These are phyloP conservation scores for Penicillium lividum DNA, from an alignment of 495 filamentous ascomycete species.

Conservation along the genomic window DNA sequence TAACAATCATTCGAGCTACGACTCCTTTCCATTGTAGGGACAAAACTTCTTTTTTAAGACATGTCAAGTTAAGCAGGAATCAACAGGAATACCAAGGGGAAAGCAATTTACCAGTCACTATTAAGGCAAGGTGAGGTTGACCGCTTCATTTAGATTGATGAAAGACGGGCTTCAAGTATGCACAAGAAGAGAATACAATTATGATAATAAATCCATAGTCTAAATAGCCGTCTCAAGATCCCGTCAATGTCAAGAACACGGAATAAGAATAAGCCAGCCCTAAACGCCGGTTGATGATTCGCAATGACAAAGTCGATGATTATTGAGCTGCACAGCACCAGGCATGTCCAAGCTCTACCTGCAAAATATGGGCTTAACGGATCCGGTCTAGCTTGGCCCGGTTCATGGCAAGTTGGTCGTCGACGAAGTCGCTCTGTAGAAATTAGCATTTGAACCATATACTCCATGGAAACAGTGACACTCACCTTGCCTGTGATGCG, in stretches of 20 bases:
- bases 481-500: slow-evolving; percentile 70
- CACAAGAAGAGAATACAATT: slow-evolving; percentile 12
- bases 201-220: slow-evolving; percentile 25
- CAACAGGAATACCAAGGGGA: too few relatives aligned
- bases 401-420: slow-evolving; percentile 72
- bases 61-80: too few relatives aligned
- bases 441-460: slow-evolving; percentile 29
- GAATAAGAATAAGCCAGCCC: slow-evolving; percentile 12
- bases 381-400: slow-evolving; percentile 65
- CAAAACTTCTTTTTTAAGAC: too few relatives aligned
- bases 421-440: slow-evolving; percentile 63
- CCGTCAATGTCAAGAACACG: slow-evolving; percentile 8
- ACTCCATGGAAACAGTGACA: not conserved
- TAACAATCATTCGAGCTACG: too few relatives aligned
- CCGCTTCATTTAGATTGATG: too few relatives aligned
- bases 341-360: slow-evolving; percentile 32
- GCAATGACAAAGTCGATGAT: slow-evolving; percentile 17
- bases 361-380: slow-evolving; percentile 34
- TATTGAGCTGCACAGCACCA: slow-evolving; percentile 34
- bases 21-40: too few relatives aligned
- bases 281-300: slow-evolving; percentile 27
- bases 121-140: too few relatives aligned
- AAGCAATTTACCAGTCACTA: too few relatives aligned
- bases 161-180: not conserved
- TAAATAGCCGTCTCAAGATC: slow-evolving; percentile 19